Evolutionary conservation across 192 early-diverging fungal species (phyloP), one percentile per base, ranked within the genome.

Genomic region (Geranomyces michiganensis): DNA sequence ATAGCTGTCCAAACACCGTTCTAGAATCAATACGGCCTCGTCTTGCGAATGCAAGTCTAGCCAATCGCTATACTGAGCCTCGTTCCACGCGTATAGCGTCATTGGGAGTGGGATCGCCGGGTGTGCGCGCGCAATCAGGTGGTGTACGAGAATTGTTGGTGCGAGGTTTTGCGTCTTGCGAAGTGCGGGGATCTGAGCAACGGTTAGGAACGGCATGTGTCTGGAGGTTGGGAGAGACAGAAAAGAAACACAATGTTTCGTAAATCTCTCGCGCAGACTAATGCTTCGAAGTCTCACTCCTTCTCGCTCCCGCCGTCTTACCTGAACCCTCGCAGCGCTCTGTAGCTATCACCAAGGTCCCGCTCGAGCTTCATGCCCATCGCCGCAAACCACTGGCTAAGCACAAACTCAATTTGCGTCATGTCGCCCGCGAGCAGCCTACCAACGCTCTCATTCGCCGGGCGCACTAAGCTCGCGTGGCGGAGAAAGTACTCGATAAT

Each of bases 391-490:
- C 85, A 87, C 68, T 90, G 88, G 69, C 75, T 89, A 9, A 90
- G 63, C 4, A 76, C 80, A 74, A 89, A 91, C 67, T 92, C 91
- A 24, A 92, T 73, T 67, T 92, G 89, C 12, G 88, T 86, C 81
- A 92, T 85, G 71, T 92, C 91, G 44, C 77, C 75, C 27, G 88
- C 87, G 36, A 92, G 77, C 64, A 88, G 84, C 24, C 90, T 74
- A 65, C 89, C 90, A 43, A 89, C 88, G 0, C 65, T 67, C 62
- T 92, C 89, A 53, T 77, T 85, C 13, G 88, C 55, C 2, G 89
- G 85, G 17, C 83, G 82, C 26, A 90, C 76, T 15, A 91, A 29
- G 70, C 81, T 85, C 30, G 85, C 87, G 71, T 92, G 89, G 29
- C 88, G 83, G n/a, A 91, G 63, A 74, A 90, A 90, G 48, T 90